A percentile compares a stretch with the other conserved stretches of the same genome.
phyloP scores from a whole-genome alignment of 257 asterid genomes.

The Avicennia marina region DNA sequence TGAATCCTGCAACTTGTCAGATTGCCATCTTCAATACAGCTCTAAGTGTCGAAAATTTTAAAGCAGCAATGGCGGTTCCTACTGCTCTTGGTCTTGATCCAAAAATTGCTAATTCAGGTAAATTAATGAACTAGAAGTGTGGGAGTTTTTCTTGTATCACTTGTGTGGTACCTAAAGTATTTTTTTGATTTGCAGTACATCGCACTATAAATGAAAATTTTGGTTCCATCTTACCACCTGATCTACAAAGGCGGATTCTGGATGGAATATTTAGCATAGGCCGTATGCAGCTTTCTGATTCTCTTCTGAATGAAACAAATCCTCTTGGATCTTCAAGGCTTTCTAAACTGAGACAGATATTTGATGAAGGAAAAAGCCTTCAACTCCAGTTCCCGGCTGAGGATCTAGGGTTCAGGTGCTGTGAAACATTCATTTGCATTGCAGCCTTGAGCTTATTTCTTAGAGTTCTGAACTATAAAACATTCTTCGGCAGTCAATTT shows the following conservation, averaged over 20 bases:
- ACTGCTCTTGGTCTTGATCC: constrained; percentile 98
- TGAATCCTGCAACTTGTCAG: constrained; percentile 36
- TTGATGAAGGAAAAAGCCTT: constrained; percentile 91
- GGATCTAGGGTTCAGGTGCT: constrained; percentile 90
- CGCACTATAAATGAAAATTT: constrained; percentile 50
- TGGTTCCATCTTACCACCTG: constrained; percentile 64
- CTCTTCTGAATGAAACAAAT: constrained; percentile 68
- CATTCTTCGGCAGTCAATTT: too few relatives aligned
- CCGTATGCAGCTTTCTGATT: constrained; percentile 75
- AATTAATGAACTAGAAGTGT: constrained; percentile 8
- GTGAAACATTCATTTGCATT: neutral
- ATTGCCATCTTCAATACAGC: constrained; percentile 77
- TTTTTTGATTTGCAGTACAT: constrained; percentile 55
- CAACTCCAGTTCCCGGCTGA: constrained; percentile 98
- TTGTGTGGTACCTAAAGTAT: constrained; percentile 11
- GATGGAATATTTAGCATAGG: constrained; percentile 83
- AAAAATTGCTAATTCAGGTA: constrained; percentile 77
- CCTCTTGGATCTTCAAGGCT: constrained; percentile 86
- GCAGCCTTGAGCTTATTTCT: neutral
- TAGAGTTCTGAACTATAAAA: neutral
- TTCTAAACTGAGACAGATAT: constrained; percentile 55
- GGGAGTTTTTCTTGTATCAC: neutral
- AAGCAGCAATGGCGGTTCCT: constrained; percentile 90
- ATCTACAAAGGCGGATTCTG: constrained; percentile 59
- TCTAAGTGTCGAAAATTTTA: constrained; percentile 79